Conservation (phyloP, 2,329 filamentous ascomycete genomes). For the Alternaria ventricosa region DNA sequence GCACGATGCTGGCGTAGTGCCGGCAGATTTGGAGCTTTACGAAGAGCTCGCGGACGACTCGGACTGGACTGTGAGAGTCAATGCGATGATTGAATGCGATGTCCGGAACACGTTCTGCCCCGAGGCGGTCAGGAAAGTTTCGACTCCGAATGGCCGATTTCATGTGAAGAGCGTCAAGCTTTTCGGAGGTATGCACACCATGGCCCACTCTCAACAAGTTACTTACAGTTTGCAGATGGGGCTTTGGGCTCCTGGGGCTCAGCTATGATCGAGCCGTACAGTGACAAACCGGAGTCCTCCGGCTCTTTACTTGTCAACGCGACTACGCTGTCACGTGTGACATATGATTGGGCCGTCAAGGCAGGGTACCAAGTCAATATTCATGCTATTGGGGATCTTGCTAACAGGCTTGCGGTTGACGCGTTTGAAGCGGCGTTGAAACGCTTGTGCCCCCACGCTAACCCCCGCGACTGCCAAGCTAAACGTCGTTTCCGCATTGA, state of each 20-base stretch:
- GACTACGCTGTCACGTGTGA: slow-evolving; percentile 62
- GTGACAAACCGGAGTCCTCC: slow-evolving; percentile 65
- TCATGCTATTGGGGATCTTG: slow-evolving; percentile 74
- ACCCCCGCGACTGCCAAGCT: slow-evolving; percentile 58
- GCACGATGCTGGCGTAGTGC: slow-evolving; percentile 70
- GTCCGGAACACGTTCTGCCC: slow-evolving; percentile 70
- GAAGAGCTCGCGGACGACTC: slow-evolving; percentile 58
- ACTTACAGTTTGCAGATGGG: slow-evolving; percentile 59
- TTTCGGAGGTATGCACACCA: slow-evolving; percentile 63
- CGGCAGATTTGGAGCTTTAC: slow-evolving; percentile 62
- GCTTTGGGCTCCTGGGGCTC: slow-evolving; percentile 75
- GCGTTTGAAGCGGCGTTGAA: slow-evolving; percentile 65
- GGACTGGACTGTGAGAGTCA: slow-evolving; percentile 68
- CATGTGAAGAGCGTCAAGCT: slow-evolving; percentile 70
- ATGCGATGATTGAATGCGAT: slow-evolving; percentile 72
- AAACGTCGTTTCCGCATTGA: slow-evolving; percentile 70
- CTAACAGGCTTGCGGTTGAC: slow-evolving; percentile 69
- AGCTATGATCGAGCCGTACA: slow-evolving; percentile 73
- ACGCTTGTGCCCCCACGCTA: slow-evolving; percentile 57
- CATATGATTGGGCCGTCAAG: slow-evolving; percentile 62
- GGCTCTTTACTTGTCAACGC: slow-evolving; percentile 72
- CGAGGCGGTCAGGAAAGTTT: slow-evolving; percentile 55
- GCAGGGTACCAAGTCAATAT: slow-evolving; percentile 73
- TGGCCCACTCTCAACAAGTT: too few relatives aligned
- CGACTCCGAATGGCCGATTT: slow-evolving; percentile 58